phyloP scores from a whole-genome alignment of 257 asterid species.

The Jaltomata sinuosa region DNA sequence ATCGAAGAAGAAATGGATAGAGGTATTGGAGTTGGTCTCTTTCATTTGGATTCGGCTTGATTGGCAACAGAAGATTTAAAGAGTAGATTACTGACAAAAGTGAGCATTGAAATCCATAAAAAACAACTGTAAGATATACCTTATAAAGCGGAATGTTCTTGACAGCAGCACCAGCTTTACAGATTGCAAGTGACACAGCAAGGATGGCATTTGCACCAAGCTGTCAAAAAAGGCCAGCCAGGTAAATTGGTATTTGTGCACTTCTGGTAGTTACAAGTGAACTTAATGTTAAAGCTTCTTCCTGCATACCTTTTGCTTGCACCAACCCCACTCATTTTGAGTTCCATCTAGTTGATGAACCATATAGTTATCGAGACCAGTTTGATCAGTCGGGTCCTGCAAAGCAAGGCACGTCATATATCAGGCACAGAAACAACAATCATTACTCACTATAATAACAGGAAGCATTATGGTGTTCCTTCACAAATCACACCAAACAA shows the following conservation, averaged over 20 bases:
- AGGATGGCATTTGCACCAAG: slow-evolving; percentile 97
- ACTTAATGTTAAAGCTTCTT: neutral
- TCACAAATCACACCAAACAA: neutral
- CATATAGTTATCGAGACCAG: slow-evolving; percentile 76
- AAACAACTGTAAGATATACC: slow-evolving; percentile 24
- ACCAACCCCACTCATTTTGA: slow-evolving; percentile 99
- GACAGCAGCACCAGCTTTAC: slow-evolving; percentile 91
- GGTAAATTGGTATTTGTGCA: neutral
- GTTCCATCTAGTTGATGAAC: slow-evolving; percentile 97
- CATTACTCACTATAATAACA: neutral
- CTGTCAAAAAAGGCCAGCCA: slow-evolving; percentile 21
- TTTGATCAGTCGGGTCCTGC: slow-evolving; percentile 88
- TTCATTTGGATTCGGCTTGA: neutral
- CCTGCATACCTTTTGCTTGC: slow-evolving; percentile 82
- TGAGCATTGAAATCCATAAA: neutral
- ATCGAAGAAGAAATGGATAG: neutral
- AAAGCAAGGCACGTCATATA: neutral
- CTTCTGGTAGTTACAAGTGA: neutral
- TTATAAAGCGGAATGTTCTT: slow-evolving; percentile 73
- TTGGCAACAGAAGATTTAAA: slow-evolving; percentile 19
- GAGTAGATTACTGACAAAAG: neutral
- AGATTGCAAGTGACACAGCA: slow-evolving; percentile 91
- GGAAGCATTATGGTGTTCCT: neutral
- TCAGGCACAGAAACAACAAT: neutral
- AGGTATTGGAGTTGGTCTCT: neutral